A percentile compares a stretch with the other conserved stretches of the same genome.
These are phyloP conservation scores for Fusarium azukiicola DNA, from an alignment of 2,329 filamentous ascomycete genomes.

Conservation along the genomic window DNA sequence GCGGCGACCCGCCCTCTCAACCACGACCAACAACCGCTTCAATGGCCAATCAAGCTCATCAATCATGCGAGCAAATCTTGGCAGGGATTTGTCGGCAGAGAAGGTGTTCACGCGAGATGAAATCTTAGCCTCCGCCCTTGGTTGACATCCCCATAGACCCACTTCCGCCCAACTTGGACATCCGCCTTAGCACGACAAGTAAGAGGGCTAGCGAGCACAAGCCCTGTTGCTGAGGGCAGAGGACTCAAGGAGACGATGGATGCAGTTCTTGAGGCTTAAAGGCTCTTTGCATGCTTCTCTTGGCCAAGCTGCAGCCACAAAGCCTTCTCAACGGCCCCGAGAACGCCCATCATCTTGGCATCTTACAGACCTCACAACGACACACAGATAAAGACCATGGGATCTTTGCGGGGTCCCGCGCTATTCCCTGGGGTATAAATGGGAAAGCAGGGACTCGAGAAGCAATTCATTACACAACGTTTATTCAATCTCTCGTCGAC, in stretches of 20 bases:
- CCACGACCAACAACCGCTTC: not conserved
- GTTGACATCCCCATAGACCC: constrained; percentile 37
- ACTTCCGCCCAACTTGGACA: constrained; percentile 43
- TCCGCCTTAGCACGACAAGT: constrained; percentile 42
- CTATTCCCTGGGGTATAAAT: constrained; percentile 6
- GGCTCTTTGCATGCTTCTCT: not conserved
- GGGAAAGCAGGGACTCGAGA: not conserved
- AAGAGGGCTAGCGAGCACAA: not conserved
- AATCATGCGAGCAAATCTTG: constrained; percentile 1
- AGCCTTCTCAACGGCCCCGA: not conserved
- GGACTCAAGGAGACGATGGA: not conserved
- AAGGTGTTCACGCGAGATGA: constrained; percentile 17
- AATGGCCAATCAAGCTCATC: not conserved
- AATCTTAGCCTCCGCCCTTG: constrained; percentile 44
- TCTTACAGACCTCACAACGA: not conserved
- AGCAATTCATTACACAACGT: constrained; percentile 39
- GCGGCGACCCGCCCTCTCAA: not conserved
- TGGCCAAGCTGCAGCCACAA: not conserved
- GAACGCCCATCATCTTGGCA: not conserved
- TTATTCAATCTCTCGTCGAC: not conserved
- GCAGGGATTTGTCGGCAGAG: constrained; percentile 5
- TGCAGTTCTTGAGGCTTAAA: not conserved
- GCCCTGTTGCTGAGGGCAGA: not conserved
- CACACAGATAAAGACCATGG: not conserved
- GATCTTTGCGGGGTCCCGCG: not conserved